Conservation (phyloP, 2,329 filamentous ascomycete genomes). For the Penicillium sp. region DNA sequence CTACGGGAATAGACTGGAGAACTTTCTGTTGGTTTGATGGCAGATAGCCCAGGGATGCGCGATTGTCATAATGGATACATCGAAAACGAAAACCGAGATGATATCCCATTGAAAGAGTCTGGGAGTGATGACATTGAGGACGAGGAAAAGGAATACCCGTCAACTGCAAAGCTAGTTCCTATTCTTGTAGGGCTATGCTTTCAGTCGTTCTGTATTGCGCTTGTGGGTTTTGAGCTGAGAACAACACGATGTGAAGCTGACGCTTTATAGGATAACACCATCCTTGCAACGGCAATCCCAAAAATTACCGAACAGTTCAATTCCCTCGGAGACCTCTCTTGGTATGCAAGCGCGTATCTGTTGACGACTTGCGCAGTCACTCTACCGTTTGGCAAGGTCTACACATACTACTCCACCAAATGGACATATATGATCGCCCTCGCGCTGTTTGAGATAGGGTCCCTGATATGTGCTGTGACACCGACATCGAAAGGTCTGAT, state of each 20-base stretch:
- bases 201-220: constrained; percentile 38
- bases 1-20: not conserved
- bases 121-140: constrained; percentile 14
- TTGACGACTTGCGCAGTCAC: constrained; percentile 43
- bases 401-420: constrained; percentile 44
- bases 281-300: constrained; percentile 46
- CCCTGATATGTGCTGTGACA: constrained; percentile 37
- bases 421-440: constrained; percentile 41
- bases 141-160: constrained; percentile 32
- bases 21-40: constrained; percentile 8
- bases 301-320: constrained; percentile 48
- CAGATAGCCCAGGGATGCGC: constrained; percentile 5
- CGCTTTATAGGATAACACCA: constrained; percentile 37
- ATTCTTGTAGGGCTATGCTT: constrained; percentile 37
- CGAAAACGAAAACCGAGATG: constrained; percentile 14
- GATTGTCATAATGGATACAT: constrained; percentile 8
- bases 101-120: constrained; percentile 19
- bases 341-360: constrained; percentile 47
- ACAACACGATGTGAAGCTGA: not conserved
- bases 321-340: constrained; percentile 45
- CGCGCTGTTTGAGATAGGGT: constrained; percentile 42
- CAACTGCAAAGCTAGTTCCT: constrained; percentile 29
- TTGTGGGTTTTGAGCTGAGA: constrained; percentile 21
- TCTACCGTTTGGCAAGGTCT: constrained; percentile 43
- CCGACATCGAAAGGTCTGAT: constrained; percentile 39